Percentiles rank a stretch among this genome's conserved stretches.
phyloP scores from a whole-genome alignment of 2,329 filamentous ascomycete genomes.

The Stachybotrys elegans region DNA sequence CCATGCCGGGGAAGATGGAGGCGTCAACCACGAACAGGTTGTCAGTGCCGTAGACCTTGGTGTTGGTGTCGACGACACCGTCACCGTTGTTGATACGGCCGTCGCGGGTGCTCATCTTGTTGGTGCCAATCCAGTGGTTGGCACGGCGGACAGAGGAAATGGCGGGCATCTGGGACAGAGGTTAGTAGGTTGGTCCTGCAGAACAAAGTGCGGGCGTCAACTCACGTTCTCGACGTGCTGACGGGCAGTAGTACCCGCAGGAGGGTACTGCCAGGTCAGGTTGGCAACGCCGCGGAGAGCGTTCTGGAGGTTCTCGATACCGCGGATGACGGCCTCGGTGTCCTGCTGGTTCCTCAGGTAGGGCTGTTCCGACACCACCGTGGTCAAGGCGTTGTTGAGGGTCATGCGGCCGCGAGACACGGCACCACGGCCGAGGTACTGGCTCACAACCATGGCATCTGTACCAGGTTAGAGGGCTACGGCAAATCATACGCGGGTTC shows the following conservation, averaged over 20 bases:
- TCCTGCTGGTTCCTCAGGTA: slow-evolving; percentile 55
- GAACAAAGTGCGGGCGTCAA: no score
- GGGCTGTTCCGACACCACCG: slow-evolving; percentile 53
- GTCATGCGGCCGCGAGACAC: slow-evolving; percentile 58
- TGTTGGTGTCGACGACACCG: slow-evolving; percentile 58
- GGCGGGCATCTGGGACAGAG: slow-evolving; percentile 11
- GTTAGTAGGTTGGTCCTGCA: no score
- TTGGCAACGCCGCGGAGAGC: slow-evolving; percentile 47
- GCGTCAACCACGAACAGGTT: slow-evolving; percentile 66
- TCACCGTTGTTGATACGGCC: slow-evolving; percentile 47
- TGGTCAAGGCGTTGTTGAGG: slow-evolving; percentile 52
- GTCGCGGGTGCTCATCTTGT: slow-evolving; percentile 53
- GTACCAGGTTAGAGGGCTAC: slow-evolving; percentile 14
- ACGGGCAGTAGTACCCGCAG: slow-evolving; percentile 44
- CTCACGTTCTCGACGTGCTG: slow-evolving; percentile 49
- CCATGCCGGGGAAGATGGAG: slow-evolving; percentile 63
- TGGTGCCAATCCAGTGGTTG: slow-evolving; percentile 54
- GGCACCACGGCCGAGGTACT: slow-evolving; percentile 60
- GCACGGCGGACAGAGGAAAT: slow-evolving; percentile 36
- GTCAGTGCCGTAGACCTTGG: slow-evolving; percentile 62
- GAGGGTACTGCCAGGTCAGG: slow-evolving; percentile 49
- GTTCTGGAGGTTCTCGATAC: slow-evolving; percentile 55
- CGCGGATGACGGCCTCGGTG: slow-evolving; percentile 54
- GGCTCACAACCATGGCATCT: slow-evolving; percentile 48
- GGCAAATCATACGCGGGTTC: background rate